Percentiles rank a stretch among this genome's conserved stretches.
Evolutionary conservation across 495 filamentous ascomycete species (phyloP).

Genomic region (Lasiosphaeria hispida): DNA sequence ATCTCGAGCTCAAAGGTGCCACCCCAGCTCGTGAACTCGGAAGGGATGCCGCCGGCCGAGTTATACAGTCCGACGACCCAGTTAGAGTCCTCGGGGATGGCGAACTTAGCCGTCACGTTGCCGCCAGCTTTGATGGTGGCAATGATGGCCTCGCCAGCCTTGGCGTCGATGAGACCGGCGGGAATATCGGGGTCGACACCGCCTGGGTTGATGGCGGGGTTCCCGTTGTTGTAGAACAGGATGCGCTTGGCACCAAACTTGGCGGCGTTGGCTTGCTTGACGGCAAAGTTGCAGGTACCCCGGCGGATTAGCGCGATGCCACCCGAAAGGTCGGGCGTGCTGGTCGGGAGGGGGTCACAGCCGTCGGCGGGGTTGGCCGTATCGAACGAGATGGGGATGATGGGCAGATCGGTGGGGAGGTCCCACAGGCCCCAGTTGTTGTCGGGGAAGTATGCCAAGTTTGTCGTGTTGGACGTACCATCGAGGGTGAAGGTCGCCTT

Average conservation of each 20-base stretch:
- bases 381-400: conserved; percentile 28
- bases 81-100: conserved; percentile 23
- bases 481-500: conserved; percentile 29
- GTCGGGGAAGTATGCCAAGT: conserved; percentile 25
- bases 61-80: conserved; percentile 28
- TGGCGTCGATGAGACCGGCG: conserved; percentile 21
- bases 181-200: conserved; percentile 15
- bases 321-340: conserved; percentile 34
- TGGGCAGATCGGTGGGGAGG: conserved; percentile 16
- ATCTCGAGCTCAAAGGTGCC: conserved; percentile 42
- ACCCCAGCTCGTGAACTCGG: conserved; percentile 47
- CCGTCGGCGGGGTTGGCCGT: conserved; percentile 18
- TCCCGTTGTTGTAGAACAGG: conserved; percentile 29
- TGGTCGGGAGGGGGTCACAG: conserved; percentile 22
- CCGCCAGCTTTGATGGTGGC: conserved; percentile 24
- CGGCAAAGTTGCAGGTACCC: conserved; percentile 25
- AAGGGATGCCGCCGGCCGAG: conserved; percentile 27
- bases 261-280: conserved; percentile 26
- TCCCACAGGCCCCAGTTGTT: conserved; percentile 17
- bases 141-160: conserved; percentile 28
- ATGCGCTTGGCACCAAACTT: conserved; percentile 29
- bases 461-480: conserved; percentile 22
- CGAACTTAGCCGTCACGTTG: conserved; percentile 28
- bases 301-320: conserved; percentile 41
- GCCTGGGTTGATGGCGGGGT: conserved; percentile 15